phyloP scores from a whole-genome alignment of 1,284 basidiomycete species.

The Microbotryomycetes sp. region DNA sequence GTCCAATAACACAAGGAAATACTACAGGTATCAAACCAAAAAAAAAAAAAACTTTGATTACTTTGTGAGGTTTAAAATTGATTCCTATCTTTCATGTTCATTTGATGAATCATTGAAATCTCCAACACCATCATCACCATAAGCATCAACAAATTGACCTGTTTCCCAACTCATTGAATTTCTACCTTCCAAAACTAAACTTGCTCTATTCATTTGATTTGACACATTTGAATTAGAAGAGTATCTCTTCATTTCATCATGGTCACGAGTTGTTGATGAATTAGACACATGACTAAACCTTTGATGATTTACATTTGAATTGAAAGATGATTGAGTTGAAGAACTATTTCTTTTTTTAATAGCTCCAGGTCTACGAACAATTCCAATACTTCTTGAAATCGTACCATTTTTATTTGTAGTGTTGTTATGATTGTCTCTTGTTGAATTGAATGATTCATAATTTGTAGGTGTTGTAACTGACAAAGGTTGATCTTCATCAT shows the following conservation, averaged over 20 bases:
- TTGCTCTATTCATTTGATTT: neutral
- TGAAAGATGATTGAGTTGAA: too few species aligned
- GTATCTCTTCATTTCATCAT: neutral
- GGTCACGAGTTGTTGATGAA: neutral
- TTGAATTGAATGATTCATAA: neutral
- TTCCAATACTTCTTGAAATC: too few species aligned
- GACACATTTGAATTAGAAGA: neutral
- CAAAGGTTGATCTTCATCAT: neutral
- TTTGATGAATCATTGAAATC: neutral
- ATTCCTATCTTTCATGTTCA: neutral
- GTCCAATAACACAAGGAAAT: too few species aligned
- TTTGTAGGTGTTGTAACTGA: neutral
- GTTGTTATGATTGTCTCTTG: too few species aligned
- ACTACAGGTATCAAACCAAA: too few species aligned
- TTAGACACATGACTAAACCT: neutral
- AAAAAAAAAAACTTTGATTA: too few species aligned
- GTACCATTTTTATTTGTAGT: too few species aligned
- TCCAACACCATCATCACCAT: neutral
- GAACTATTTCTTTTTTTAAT: neutral
- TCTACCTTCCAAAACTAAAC: neutral
- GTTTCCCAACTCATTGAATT: neutral
- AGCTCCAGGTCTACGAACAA: neutral
- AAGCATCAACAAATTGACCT: neutral
- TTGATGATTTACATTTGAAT: neutral
- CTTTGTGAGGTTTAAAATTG: too few species aligned